Evolutionary conservation across 805 yeast species (phyloP), one percentile per base, ranked within the genome.

Genomic region (Ogataea pilisensis): DNA sequence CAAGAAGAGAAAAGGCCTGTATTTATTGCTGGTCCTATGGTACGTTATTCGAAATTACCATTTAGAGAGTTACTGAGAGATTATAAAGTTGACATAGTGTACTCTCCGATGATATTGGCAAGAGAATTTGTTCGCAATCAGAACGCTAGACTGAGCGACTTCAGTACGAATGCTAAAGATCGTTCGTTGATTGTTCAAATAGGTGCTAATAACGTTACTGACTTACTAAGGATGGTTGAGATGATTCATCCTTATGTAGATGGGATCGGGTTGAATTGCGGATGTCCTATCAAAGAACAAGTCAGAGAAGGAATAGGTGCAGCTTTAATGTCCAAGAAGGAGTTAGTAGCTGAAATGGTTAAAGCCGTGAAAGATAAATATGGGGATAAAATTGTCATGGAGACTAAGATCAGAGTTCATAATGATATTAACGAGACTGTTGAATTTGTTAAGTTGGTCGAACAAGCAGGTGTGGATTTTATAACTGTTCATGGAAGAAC

Each of bases 261-360:
- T 63, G 99, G 95, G 0, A 80, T 93, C 31, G 97, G 98, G 0
- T 72, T 93, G 43, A 93, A 93, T 68, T 93, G 98, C 63, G 99
- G 99, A 0, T 93, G 99, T 65, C 99, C 99, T 1, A 89, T 93
- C 38, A 84, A 82, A 47, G 98, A 91, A 49, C 98, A 93, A 61
- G 85, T 87, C 12, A 72, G 95, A 33, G 96, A 89, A 60, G 99
- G 98, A 19, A 90, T 93, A 13, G 99, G 99, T 4, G 96, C 97
- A 2, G 97, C 97, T 0, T 70, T 93, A 42, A 90, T 93, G 86
- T 70, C 81, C 21, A 81, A 85, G 47, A 85, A 90, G 2, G 89
- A 86, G 28, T 66, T 80, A 37, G 93, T 93, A 4, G 77, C 90
- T 1, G 70, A 73, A 3, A 85, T 93, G 96, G 95, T 93, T 6